Conservation (phyloP, 148 eudicot genomes). For the Dianthus caryophyllus region DNA sequence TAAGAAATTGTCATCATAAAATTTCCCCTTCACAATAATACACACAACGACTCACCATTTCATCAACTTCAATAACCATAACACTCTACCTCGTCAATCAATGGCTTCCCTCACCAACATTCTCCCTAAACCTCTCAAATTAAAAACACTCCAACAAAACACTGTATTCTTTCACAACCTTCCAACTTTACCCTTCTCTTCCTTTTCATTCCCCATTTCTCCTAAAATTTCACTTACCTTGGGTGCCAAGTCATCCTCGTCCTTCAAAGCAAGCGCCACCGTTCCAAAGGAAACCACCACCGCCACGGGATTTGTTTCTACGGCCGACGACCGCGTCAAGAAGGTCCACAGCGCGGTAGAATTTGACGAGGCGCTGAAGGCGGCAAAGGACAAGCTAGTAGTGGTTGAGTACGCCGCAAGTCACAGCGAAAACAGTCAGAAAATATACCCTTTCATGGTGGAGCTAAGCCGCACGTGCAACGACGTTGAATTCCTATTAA, state of each 20-base stretch:
- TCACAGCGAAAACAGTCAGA: slow-evolving; percentile 39
- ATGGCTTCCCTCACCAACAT: slow-evolving; percentile 23
- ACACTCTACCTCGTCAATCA: background rate
- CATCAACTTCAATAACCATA: background rate
- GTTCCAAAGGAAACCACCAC: slow-evolving; percentile 4
- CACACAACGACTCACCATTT: background rate
- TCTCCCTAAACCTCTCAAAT: background rate
- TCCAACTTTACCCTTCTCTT: slow-evolving; percentile 8
- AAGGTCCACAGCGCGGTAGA: slow-evolving; percentile 58
- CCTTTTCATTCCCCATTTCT: background rate
- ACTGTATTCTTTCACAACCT: background rate
- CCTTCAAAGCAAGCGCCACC: slow-evolving; percentile 8
- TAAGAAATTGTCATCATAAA: slow-evolving; percentile 11
- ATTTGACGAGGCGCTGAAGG: slow-evolving; percentile 58
- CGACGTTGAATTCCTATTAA: slow-evolving; percentile 77
- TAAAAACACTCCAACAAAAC: slow-evolving; percentile 4
- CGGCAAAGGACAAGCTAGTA: slow-evolving; percentile 63
- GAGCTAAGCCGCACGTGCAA: slow-evolving; percentile 66
- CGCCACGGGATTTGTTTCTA: background rate
- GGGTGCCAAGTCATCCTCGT: background rate
- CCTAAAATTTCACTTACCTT: background rate
- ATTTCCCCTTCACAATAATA: background rate
- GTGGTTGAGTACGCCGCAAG: slow-evolving; percentile 80
- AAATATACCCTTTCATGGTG: slow-evolving; percentile 91
- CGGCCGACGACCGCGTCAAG: slow-evolving; percentile 45